Percentiles rank a stretch among this genome's conserved stretches.
These are phyloP conservation scores for Nepenthes mirabilis DNA, from an alignment of 148 eudicot genomes.

Conservation along the genomic window DNA sequence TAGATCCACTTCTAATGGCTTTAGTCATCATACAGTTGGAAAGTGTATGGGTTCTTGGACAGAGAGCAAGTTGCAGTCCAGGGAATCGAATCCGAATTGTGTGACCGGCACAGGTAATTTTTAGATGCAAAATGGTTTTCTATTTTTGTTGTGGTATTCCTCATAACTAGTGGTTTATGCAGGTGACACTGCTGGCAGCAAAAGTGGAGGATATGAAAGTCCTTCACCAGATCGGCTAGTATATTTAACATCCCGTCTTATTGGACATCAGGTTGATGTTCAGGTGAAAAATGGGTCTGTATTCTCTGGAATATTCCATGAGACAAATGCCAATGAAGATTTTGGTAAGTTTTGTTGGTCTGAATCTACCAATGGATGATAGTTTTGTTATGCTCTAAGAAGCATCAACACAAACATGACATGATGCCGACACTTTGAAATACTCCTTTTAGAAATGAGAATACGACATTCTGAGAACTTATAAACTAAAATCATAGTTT, in stretches of 20 bases:
- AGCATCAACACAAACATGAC: too few relatives aligned
- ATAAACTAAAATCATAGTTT: too few relatives aligned
- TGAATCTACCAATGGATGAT: conserved; percentile 1
- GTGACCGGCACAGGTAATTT: conserved; percentile 33
- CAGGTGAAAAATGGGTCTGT: conserved; percentile 82
- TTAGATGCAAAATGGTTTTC: conserved; percentile 2
- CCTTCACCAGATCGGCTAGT: conserved; percentile 47
- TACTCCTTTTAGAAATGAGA: neutral
- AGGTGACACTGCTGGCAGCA: conserved; percentile 24
- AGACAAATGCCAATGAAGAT: conserved; percentile 59
- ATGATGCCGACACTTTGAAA: too few relatives aligned
- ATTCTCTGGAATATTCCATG: conserved; percentile 74
- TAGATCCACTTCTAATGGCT: conserved; percentile 62
- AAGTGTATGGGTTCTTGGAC: conserved; percentile 34
- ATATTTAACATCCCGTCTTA: conserved; percentile 62
- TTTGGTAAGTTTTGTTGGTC: conserved; percentile 41
- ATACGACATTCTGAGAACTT: too few relatives aligned
- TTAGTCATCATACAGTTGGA: conserved; percentile 47
- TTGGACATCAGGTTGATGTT: conserved; percentile 90
- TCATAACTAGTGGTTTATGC: conserved; percentile 14
- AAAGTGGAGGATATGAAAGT: neutral
- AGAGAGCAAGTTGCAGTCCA: conserved; percentile 50
- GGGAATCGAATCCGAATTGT: conserved; percentile 39
- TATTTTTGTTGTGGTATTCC: neutral
- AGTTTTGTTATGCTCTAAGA: neutral